Base-by-base conservation (phyloP, 441 rosid species). In the Aquilaria agallochum region DNA sequence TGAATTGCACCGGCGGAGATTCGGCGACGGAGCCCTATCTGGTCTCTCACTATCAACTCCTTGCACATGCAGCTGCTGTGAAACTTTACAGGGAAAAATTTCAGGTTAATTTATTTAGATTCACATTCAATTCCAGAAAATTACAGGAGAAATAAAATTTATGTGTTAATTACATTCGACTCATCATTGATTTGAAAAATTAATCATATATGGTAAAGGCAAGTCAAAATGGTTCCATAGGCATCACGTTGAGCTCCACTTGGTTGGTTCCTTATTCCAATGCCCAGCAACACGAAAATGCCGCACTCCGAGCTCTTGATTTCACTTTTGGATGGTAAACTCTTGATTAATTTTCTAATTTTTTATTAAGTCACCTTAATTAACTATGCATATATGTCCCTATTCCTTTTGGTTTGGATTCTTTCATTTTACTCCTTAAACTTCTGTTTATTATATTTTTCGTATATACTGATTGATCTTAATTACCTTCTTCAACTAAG, bases 11-110 rank as follows among this genome's bases (percentile, higher is more conserved):
- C 0, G 83, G 59, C 0, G 98, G 98, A 0, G 73, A 92, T 72
- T 87, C 93, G 3, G 83, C 67, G 9, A 81, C 75, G 0, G 96
- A 92, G 70, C 96, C 98, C 1, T 92, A 92, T 44, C 27, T 81
- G 11, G 91, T 79, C 0, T 48, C 84, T 1, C 96, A 92, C 61
- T 47, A 89, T 60, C 79, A 58, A 50, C 80, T 92, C 69, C 91
- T 92, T 61, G 74, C 95, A 53, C 96, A 89, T 66, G 93, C 87
- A 12, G 70, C 80, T 5, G 91, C 84, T 0, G 95, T 83, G 0
- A 53, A 81, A 49, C 50, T 84, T 42, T 89, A 92, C 70, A 80
- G 59, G 51, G 60, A 72, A 2, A 83, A 81, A 45, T 85, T 83
- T 53, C 74, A 78, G 80, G 96, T 87, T 6, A 3, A 34, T 34